Conservation (phyloP, 257 asterid genomes). For the Capsicum baccatum region DNA sequence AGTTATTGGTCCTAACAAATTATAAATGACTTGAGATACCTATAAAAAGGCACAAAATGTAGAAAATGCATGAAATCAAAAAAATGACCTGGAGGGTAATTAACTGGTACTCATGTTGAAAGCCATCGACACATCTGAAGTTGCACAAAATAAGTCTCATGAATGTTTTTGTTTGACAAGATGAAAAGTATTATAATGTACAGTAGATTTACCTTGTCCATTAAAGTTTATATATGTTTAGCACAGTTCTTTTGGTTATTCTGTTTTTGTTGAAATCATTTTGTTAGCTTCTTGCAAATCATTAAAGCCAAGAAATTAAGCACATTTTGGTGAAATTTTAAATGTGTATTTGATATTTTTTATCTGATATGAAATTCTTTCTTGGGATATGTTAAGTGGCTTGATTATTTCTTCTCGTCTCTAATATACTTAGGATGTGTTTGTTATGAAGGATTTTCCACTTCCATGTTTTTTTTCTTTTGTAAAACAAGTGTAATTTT, state of each 20-base stretch:
- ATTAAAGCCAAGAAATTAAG: not conserved
- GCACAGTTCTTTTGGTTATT: not conserved
- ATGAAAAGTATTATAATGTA: not conserved
- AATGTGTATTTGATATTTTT: not conserved
- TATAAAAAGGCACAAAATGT: too few relatives aligned
- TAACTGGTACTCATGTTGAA: slow-evolving; percentile 27
- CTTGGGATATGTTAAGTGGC: not conserved
- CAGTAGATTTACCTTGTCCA: not conserved
- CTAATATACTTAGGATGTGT: not conserved
- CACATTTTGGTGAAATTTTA: not conserved
- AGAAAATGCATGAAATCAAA: too few relatives aligned
- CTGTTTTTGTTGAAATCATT: not conserved
- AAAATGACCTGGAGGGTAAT: too few relatives aligned
- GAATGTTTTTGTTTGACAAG: not conserved
- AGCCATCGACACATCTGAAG: slow-evolving; percentile 27
- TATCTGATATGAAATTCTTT: not conserved
- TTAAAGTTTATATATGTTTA: not conserved
- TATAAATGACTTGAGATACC: too few relatives aligned
- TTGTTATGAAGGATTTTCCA: too few relatives aligned
- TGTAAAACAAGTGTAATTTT: too few relatives aligned
- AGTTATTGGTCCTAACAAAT: too few relatives aligned
- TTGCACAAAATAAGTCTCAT: not conserved
- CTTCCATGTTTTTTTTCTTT: too few relatives aligned
- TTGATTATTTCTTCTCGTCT: not conserved
- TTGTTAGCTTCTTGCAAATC: not conserved